Conservation (phyloP, 2,329 filamentous ascomycete genomes). For the Sporothrix phasma region DNA sequence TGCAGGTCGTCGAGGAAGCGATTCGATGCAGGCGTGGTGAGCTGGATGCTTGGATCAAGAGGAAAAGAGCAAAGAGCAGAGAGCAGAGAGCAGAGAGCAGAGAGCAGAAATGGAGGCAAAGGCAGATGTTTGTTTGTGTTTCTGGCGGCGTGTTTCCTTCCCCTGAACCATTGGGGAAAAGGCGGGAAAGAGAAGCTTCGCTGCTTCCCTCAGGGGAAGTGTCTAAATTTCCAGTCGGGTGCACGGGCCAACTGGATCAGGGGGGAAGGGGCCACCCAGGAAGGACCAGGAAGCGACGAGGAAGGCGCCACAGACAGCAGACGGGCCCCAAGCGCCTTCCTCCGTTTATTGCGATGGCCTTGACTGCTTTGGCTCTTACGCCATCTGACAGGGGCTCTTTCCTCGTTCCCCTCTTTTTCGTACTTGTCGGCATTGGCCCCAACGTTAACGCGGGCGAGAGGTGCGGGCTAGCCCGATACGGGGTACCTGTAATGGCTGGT, state of each 20-base stretch:
- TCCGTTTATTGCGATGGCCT: constrained; percentile 14
- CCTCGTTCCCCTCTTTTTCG: constrained; percentile 2
- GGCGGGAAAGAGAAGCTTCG: constrained; percentile 19
- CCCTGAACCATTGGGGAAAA: constrained; percentile 15
- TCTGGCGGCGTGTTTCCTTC: constrained; percentile 14
- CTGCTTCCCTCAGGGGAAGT: constrained; percentile 18
- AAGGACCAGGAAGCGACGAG: background rate
- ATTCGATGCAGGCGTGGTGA: constrained; percentile 1
- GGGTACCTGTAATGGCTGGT: background rate
- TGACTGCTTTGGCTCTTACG: background rate
- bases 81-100: constrained; percentile 4
- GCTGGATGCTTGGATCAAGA: background rate
- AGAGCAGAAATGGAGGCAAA: background rate
- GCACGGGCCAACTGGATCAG: constrained; percentile 21
- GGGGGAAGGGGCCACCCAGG: constrained; percentile 18
- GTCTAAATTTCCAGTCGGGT: constrained; percentile 22
- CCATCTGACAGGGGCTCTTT: background rate
- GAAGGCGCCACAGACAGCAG: too few species aligned
- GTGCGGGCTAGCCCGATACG: constrained; percentile 9
- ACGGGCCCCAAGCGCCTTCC: constrained; percentile 9
- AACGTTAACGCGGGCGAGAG: constrained; percentile 2
- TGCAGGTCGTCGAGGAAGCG: background rate
- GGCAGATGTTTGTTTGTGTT: constrained; percentile 18
- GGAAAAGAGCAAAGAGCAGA: background rate
- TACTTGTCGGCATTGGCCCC: constrained; percentile 3